Percentiles rank a stretch among this genome's conserved stretches.
phyloP scores from a whole-genome alignment of 768 basidiomycete genomes.

The Lentinula sp. region DNA sequence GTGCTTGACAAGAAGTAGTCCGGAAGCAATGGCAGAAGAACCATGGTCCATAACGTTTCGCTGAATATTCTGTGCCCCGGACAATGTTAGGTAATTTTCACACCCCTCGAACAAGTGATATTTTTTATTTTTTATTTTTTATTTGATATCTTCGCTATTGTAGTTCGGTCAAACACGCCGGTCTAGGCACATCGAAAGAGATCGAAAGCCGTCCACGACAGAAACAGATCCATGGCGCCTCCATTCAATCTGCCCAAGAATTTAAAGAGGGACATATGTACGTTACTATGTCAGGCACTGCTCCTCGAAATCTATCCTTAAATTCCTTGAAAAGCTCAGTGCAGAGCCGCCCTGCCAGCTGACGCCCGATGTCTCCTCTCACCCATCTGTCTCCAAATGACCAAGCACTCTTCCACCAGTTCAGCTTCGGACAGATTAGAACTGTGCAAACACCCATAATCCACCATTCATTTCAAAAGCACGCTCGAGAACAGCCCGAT shows the following conservation, averaged over 20 bases:
- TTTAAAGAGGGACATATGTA: background rate
- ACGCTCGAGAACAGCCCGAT: conserved; percentile 3
- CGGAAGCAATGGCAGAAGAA: too few species aligned
- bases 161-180: too few species aligned
- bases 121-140: too few species aligned
- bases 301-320: background rate
- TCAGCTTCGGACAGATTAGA: conserved; percentile 1
- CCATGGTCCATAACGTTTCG: too few species aligned
- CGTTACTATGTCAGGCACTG: background rate
- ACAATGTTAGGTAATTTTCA: too few species aligned
- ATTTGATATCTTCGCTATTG: too few species aligned
- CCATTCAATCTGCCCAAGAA: background rate
- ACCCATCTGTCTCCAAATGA: conserved; percentile 6
- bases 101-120: too few species aligned
- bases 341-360: background rate
- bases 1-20: too few species aligned
- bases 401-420: conserved; percentile 7
- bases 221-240: background rate
- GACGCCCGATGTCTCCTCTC: conserved; percentile 1
- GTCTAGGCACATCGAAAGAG: background rate
- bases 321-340: background rate
- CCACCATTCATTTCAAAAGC: conserved; percentile 3
- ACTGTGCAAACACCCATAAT: background rate
- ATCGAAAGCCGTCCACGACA: background rate
- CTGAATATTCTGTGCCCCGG: too few species aligned